A percentile compares a stretch with the other conserved stretches of the same genome.
These are phyloP conservation scores for Penicillium robsamsonii DNA, from an alignment of 495 filamentous ascomycete species.

Conservation along the genomic window DNA sequence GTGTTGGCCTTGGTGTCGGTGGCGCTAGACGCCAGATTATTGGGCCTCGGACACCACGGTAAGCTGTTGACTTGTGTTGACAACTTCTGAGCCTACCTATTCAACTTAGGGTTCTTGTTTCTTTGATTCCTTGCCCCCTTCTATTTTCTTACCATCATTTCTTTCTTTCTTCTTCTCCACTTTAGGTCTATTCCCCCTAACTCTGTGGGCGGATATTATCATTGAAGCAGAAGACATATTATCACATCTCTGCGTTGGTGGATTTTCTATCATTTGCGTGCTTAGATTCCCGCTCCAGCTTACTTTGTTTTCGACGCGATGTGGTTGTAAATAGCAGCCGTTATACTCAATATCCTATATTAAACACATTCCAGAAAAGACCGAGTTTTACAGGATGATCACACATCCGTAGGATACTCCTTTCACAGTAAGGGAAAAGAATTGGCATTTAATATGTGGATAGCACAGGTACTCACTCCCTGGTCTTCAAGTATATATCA, in stretches of 20 bases:
- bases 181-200: neutral
- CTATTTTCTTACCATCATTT: neutral
- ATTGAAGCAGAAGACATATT: neutral
- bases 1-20: constrained; percentile 64
- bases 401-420: neutral
- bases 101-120: constrained; percentile 9
- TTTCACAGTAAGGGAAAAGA: neutral
- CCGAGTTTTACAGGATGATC: neutral
- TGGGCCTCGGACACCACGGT: constrained; percentile 67
- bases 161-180: constrained; percentile 4
- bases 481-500: neutral
- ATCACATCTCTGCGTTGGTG: constrained; percentile 1
- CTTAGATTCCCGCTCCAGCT: constrained; percentile 8
- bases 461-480: neutral
- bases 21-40: constrained; percentile 77
- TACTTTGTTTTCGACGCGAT: neutral
- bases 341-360: neutral
- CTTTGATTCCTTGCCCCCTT: neutral
- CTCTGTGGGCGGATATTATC: neutral
- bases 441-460: neutral
- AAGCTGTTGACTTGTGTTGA: constrained; percentile 9
- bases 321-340: constrained; percentile 8
- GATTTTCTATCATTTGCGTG: neutral
- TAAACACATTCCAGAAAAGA: neutral
- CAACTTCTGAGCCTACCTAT: neutral